Conservation (phyloP, 768 basidiomycete species). For the Cyclocybe aegerita region DNA sequence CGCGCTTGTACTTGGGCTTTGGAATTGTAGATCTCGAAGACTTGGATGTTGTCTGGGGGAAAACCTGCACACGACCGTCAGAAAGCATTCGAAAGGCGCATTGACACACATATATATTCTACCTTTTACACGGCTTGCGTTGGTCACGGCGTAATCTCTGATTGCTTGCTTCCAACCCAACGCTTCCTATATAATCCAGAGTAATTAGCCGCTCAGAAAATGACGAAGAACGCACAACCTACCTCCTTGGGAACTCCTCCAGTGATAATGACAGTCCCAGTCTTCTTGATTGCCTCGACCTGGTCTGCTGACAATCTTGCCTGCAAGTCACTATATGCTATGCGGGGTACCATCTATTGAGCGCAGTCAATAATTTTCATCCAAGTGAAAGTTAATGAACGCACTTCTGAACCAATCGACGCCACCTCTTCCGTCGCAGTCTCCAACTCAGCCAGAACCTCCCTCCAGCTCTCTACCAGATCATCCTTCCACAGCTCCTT, state of each 20-base stretch:
- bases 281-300: conserved; percentile 41
- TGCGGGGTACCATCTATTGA: conserved; percentile 49
- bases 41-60: conserved; percentile 66
- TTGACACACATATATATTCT: background rate
- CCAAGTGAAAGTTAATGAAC: conserved; percentile 9
- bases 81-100: background rate
- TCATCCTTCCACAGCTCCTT: conserved; percentile 45
- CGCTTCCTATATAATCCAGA: conserved; percentile 48
- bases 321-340: conserved; percentile 43
- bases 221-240: conserved; percentile 13
- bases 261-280: conserved; percentile 56
- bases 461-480: conserved; percentile 52
- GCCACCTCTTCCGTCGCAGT: conserved; percentile 47
- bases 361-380: background rate
- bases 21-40: conserved; percentile 74
- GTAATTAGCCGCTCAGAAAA: background rate
- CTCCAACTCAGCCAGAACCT: conserved; percentile 51
- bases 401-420: conserved; percentile 44
- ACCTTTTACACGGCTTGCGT: conserved; percentile 50
- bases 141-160: conserved; percentile 51
- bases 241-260: conserved; percentile 58
- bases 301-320: conserved; percentile 47
- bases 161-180: conserved; percentile 57
- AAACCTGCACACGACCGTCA: conserved; percentile 44
- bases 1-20: conserved; percentile 64